phyloP scores from a whole-genome alignment of 2,329 filamentous ascomycete genomes.

The Curvularia sp. region DNA sequence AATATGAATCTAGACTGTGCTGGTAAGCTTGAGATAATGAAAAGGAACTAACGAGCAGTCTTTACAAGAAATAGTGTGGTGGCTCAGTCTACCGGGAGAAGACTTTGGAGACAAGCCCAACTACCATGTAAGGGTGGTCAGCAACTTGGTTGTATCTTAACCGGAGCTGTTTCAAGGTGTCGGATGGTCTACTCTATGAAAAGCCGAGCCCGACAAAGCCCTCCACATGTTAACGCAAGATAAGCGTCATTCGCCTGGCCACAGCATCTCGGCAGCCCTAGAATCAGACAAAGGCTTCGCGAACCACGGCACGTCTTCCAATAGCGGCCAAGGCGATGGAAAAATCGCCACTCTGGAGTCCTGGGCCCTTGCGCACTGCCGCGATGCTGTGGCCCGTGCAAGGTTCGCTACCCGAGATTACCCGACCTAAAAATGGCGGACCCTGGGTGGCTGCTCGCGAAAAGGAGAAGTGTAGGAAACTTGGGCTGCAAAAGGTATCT shows the following conservation, averaged over 20 bases:
- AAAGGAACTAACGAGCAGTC: not conserved
- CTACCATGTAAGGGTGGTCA: not conserved
- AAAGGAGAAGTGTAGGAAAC: conserved; percentile 19
- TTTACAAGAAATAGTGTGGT: not conserved
- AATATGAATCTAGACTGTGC: not conserved
- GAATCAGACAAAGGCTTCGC: conserved; percentile 15
- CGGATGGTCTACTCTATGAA: not conserved
- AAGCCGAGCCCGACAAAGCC: not conserved
- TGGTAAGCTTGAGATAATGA: not conserved
- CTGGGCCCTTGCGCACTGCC: conserved; percentile 21
- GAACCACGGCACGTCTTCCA: conserved; percentile 22
- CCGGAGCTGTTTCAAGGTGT: not conserved
- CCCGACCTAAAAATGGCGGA: conserved; percentile 30
- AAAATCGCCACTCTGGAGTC: conserved; percentile 27
- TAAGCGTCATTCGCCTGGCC: conserved; percentile 9
- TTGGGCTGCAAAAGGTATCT: conserved; percentile 30
- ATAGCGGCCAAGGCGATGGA: conserved; percentile 24
- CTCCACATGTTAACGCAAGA: conserved; percentile 3
- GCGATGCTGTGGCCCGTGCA: conserved; percentile 28
- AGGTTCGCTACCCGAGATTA: conserved; percentile 24
- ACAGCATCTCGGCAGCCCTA: conserved; percentile 17
- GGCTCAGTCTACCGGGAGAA: not conserved
- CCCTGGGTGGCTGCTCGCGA: conserved; percentile 17
- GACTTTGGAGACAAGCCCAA: not conserved
- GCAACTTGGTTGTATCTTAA: not conserved